Conservation (phyloP, 1,284 basidiomycete species). For the Cystobasidium sp. region DNA sequence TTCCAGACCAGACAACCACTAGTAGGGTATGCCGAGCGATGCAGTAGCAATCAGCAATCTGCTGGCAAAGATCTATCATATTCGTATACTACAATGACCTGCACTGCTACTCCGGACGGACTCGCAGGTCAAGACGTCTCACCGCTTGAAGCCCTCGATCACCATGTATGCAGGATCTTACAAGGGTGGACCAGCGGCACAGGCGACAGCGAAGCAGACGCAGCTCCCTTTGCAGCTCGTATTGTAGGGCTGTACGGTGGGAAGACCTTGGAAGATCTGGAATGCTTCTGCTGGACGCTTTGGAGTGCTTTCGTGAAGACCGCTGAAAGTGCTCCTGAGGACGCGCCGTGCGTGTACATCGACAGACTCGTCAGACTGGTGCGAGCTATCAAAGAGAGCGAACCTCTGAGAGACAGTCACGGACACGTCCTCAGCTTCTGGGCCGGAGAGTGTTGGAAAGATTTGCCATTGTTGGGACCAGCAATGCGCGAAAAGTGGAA, state of each 20-base stretch:
- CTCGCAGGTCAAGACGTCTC: background rate
- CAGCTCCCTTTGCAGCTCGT: background rate
- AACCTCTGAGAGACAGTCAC: constrained; percentile 4
- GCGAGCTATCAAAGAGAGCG: constrained; percentile 18
- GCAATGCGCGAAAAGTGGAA: constrained; percentile 37
- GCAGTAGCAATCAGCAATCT: too few species aligned
- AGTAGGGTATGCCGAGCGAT: too few species aligned
- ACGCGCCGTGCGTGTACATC: background rate
- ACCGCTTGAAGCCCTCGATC: background rate
- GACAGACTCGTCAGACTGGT: constrained; percentile 19
- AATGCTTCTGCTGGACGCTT: constrained; percentile 27
- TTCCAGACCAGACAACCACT: too few species aligned
- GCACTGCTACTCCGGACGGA: too few species aligned
- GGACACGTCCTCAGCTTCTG: background rate
- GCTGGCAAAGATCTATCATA: too few species aligned
- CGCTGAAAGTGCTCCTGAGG: background rate
- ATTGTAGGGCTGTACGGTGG: background rate
- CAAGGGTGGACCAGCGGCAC: background rate
- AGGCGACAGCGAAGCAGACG: background rate
- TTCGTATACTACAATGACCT: too few species aligned
- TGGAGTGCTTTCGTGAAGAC: constrained; percentile 12
- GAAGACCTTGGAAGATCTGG: background rate
- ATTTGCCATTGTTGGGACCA: constrained; percentile 31
- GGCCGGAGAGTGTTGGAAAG: constrained; percentile 29
- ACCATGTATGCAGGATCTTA: background rate